Evolutionary conservation across 371 early-diverging fungal genomes (phyloP).

Genomic region (Mucor indicus): DNA sequence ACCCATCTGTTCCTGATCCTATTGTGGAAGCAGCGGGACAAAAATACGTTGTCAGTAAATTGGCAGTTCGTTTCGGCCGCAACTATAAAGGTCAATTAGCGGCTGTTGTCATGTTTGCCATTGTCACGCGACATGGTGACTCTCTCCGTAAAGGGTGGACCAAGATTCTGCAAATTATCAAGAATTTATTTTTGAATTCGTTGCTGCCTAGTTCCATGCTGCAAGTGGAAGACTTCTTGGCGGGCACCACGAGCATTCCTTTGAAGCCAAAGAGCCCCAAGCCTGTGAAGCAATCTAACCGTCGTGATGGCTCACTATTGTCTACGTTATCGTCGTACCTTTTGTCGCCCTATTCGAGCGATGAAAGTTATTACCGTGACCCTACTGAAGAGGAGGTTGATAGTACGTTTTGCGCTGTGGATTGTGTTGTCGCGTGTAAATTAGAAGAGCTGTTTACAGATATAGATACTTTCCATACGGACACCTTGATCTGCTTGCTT

Average conservation of each 20-base stretch:
- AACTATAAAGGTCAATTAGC: conserved; percentile 88
- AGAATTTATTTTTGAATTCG: conserved; percentile 80
- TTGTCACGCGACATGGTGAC: conserved; percentile 74
- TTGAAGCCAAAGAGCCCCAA: conserved; percentile 57
- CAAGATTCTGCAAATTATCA: conserved; percentile 64
- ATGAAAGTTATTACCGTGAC: conserved; percentile 57
- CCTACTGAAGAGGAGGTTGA: conserved; percentile 76
- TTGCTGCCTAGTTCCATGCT: conserved; percentile 61
- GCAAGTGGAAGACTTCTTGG: conserved; percentile 73
- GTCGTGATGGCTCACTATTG: conserved; percentile 68
- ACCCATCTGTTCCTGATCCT: conserved; percentile 56
- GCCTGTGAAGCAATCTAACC: conserved; percentile 46
- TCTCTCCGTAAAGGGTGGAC: conserved; percentile 75
- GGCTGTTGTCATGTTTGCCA: conserved; percentile 78
- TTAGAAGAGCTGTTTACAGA: conserved; percentile 74
- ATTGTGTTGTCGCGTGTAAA: conserved; percentile 71
- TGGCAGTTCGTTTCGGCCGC: conserved; percentile 83
- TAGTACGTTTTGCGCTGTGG: conserved; percentile 65
- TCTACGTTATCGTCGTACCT: conserved; percentile 80
- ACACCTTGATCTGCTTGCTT: conserved; percentile 59
- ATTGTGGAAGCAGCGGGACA: conserved; percentile 59
- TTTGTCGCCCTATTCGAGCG: conserved; percentile 63
- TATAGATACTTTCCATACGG: conserved; percentile 67
- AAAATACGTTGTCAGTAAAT: conserved; percentile 64
- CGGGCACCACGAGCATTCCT: conserved; percentile 68